phyloP scores from a whole-genome alignment of 495 filamentous ascomycete species.

The Echria macrotheca region DNA sequence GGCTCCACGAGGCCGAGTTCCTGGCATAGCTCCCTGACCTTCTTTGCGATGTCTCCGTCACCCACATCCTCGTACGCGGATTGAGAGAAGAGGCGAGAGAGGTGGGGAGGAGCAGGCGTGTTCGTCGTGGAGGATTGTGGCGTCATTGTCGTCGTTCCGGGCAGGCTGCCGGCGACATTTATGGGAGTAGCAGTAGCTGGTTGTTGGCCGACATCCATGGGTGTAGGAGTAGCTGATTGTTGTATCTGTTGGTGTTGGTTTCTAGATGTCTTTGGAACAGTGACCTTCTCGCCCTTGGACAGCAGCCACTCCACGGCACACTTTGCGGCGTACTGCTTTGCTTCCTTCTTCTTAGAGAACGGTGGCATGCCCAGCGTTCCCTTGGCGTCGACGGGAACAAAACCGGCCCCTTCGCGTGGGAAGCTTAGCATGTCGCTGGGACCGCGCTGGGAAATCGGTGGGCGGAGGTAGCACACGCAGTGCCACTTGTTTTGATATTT shows the following conservation, averaged over 20 bases:
- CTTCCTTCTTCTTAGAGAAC: slow-evolving; percentile 39
- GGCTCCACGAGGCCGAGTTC: slow-evolving; percentile 16
- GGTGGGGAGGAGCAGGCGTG: too few relatives aligned
- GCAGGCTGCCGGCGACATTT: too few relatives aligned
- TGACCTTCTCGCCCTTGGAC: slow-evolving; percentile 15
- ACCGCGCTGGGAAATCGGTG: neutral
- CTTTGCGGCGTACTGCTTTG: slow-evolving; percentile 41
- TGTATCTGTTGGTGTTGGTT: neutral
- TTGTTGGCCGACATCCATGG: too few relatives aligned
- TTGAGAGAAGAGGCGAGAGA: too few relatives aligned
- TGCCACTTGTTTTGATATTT: slow-evolving; percentile 15
- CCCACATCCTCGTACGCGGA: neutral
- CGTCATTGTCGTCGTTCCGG: too few relatives aligned
- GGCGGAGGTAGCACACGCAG: slow-evolving; percentile 19
- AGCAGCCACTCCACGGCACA: slow-evolving; percentile 37
- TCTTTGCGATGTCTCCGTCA: slow-evolving; percentile 4
- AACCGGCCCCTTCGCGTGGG: slow-evolving; percentile 21
- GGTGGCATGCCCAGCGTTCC: slow-evolving; percentile 8
- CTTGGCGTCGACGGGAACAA: slow-evolving; percentile 8
- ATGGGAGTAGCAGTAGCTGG: too few relatives aligned
- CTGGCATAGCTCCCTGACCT: slow-evolving; percentile 18
- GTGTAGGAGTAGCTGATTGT: too few relatives aligned
- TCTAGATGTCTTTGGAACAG: slow-evolving; percentile 9
- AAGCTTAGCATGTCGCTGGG: slow-evolving; percentile 20
- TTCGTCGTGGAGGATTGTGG: too few relatives aligned